phyloP scores from a whole-genome alignment of 2,329 filamentous ascomycete species.

The Apiospora pterosperma region DNA sequence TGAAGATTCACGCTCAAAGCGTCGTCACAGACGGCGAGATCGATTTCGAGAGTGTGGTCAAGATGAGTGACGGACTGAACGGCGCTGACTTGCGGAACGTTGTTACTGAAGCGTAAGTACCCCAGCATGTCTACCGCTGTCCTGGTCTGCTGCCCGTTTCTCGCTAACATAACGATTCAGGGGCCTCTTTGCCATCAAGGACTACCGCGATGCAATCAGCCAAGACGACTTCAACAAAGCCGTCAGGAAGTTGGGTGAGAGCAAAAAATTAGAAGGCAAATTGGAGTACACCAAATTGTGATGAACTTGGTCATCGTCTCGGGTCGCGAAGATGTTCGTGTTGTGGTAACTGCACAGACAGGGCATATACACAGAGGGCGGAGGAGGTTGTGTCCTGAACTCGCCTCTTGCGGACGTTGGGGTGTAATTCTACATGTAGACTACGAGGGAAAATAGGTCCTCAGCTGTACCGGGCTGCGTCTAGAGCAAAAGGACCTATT shows the following conservation, averaged over 20 bases:
- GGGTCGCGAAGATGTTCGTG: not conserved
- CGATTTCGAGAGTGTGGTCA: conserved; percentile 98
- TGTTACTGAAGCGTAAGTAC: conserved; percentile 91
- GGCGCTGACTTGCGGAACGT: conserved; percentile 97
- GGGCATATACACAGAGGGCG: conserved; percentile 3
- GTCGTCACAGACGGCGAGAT: conserved; percentile 92
- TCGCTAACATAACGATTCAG: conserved; percentile 42
- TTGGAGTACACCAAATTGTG: not conserved
- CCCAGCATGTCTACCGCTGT: not conserved
- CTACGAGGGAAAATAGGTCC: not conserved
- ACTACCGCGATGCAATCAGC: conserved; percentile 92
- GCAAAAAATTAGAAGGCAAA: conserved; percentile 86
- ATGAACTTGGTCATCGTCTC: not conserved
- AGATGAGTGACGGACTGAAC: conserved; percentile 99
- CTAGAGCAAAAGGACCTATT: not conserved
- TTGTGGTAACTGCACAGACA: not conserved
- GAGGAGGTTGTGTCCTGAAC: not conserved
- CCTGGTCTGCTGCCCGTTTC: conserved; percentile 8
- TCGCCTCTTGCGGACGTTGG: not conserved
- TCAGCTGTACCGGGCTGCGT: not conserved
- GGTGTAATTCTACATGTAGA: conserved; percentile 9
- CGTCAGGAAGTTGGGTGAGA: conserved; percentile 92
- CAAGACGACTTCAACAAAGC: conserved; percentile 99
- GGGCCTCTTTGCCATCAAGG: conserved; percentile 96
- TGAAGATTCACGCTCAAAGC: conserved; percentile 91